Evolutionary conservation across 2,329 filamentous ascomycete species (phyloP), one percentile per base, ranked within the genome.

Genomic region (Ascochyta pisi): DNA sequence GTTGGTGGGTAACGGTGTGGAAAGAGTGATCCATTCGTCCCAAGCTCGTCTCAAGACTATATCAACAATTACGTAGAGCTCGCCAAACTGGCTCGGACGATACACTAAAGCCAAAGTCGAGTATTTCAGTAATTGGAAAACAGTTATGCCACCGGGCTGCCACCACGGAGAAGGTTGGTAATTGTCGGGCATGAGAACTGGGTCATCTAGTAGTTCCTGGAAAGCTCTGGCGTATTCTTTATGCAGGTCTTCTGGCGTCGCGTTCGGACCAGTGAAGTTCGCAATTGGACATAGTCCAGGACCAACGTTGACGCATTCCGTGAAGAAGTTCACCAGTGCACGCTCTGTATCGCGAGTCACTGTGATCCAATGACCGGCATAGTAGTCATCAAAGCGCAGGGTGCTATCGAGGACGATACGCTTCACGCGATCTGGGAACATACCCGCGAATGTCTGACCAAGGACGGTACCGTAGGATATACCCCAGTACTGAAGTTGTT

Each of bases 391-490:
- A n/a, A 52, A 51, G 12, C 49, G 48, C 2, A 61, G 49, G 3
- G 54, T 39, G 33, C 57, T 60, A 23, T 80, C 79, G 12, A 81
- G 66, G 7, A 80, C 55, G 51, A 78, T 68, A 29, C 76, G 67
- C 19, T 67, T 64, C 13, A 64, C 46, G 8, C 60, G 59, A 41
- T 64, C 57, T 2, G 60, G 62, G 34, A 73, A 80, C 63, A 82
- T 74, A 12, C 76, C 70, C 1, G 79, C 77, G 54, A 82, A 79
- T 0, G 79, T 82, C 4, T 76, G 68, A 4, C 80, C 79, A 1
- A 82, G 65, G 0, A 79, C 55, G 1, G 78, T 80, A 6, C 80
- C 79, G 50, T 81, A 82, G 0, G 77, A 80, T n/a, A 76, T 68
- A 73, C 75, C 49, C 61, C 71, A 73, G 60, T 74, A 78, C 26